These are phyloP conservation scores for Fusarium sp. DNA, from an alignment of 2,329 filamentous ascomycete genomes.

Conservation along the genomic window DNA sequence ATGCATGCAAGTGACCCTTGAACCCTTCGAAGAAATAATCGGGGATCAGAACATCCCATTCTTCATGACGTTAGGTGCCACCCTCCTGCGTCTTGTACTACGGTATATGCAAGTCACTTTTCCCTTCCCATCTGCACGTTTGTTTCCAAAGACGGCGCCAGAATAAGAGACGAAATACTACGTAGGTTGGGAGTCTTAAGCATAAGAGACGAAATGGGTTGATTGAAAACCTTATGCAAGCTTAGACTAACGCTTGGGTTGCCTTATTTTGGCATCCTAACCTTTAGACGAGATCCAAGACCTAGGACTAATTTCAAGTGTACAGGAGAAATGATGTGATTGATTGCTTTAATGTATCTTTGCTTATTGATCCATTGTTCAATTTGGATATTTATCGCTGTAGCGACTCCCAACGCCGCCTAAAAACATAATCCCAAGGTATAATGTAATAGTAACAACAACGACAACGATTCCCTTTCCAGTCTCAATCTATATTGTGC, in stretches of 20 bases:
- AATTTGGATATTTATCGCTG: not conserved
- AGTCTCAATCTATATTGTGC: not conserved
- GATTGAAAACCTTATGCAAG: not conserved
- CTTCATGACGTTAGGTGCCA: slow-evolving; percentile 11
- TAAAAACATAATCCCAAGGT: not conserved
- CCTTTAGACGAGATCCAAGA: not conserved
- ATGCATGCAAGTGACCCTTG: not conserved
- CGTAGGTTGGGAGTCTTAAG: not conserved
- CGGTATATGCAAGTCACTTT: slow-evolving; percentile 23
- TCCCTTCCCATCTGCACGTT: slow-evolving; percentile 3
- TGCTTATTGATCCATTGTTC: not conserved
- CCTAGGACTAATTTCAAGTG: not conserved
- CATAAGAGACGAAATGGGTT: not conserved
- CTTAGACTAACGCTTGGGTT: not conserved
- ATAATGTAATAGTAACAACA: not conserved
- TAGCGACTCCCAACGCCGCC: not conserved
- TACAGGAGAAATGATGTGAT: not conserved
- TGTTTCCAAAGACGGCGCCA: not conserved
- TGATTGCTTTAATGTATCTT: not conserved
- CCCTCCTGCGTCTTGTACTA: slow-evolving; percentile 6
- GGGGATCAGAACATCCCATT: slow-evolving; percentile 5
- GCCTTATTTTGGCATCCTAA: not conserved
- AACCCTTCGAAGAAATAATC: not conserved
- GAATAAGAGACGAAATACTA: not conserved
- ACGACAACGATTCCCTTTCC: not conserved